These are phyloP conservation scores for Eremomyces bilateralis DNA, from an alignment of 495 filamentous ascomycete genomes.

Conservation along the genomic window DNA sequence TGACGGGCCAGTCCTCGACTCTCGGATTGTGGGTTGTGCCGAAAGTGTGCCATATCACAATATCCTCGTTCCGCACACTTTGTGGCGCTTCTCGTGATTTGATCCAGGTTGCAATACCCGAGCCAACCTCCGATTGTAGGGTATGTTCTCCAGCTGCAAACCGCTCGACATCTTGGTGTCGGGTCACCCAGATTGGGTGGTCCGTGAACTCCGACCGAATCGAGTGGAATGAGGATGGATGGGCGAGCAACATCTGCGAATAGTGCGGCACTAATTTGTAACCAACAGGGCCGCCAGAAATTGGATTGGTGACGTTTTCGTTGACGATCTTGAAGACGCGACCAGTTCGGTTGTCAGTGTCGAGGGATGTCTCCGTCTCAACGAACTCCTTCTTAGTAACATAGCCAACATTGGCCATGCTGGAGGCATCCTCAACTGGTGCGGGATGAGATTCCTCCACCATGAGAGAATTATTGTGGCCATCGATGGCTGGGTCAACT, in stretches of 20 bases:
- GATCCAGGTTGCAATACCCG: slow-evolving; percentile 5
- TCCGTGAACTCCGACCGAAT: slow-evolving; percentile 12
- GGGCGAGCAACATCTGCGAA: slow-evolving; percentile 15
- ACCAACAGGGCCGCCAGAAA: slow-evolving; percentile 13
- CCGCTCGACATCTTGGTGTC: slow-evolving; percentile 14
- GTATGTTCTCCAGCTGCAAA: slow-evolving; percentile 13
- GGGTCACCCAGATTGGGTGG: slow-evolving; percentile 18
- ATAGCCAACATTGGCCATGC: slow-evolving; percentile 11
- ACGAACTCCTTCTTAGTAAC: slow-evolving; percentile 4
- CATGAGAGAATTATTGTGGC: slow-evolving; percentile 11
- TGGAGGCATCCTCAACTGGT: slow-evolving; percentile 9
- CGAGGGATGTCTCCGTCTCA: too few species aligned
- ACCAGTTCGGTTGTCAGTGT: slow-evolving; percentile 4
- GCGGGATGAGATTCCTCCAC: slow-evolving; percentile 13
- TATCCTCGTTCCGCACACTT: slow-evolving; percentile 9
- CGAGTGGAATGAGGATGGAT: slow-evolving; percentile 5
- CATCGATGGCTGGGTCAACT: slow-evolving; percentile 16
- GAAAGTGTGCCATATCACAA: slow-evolving; percentile 15
- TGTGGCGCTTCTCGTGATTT: slow-evolving; percentile 6
- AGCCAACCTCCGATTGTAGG: slow-evolving; percentile 10
- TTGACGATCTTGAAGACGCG: slow-evolving; percentile 15
- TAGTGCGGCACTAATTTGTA: slow-evolving; percentile 17
- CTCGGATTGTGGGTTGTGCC: slow-evolving; percentile 15
- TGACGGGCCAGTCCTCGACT: slow-evolving; percentile 15
- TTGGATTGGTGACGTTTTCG: slow-evolving; percentile 10